Evolutionary conservation across 257 asterid genomes (phyloP), one percentile per base, ranked within the genome.

Genomic region (Solanum sejunctum): DNA sequence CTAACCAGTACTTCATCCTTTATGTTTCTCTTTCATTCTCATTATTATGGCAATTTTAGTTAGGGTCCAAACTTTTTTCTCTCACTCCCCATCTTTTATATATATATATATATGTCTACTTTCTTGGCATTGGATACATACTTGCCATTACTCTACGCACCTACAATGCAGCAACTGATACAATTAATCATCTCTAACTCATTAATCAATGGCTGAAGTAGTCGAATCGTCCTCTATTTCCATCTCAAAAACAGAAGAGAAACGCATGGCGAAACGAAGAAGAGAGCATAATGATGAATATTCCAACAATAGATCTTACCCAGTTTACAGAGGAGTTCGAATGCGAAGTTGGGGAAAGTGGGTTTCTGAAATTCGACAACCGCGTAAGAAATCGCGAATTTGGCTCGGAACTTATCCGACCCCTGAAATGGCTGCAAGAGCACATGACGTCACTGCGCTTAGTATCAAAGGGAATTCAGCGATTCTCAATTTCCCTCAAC

Each of bases 351-450:
- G 84, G 84, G 84, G 72, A 0, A 81, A 81, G 41, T 81, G 84
- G 84, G 84, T 81, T 9, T 58, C 84, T n/a, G 84, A 81, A 12
- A 81, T 81, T 32, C 56, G 84, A 4, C 71, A 81, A 63, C 84
- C 84, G 28, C 84, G 84, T 21, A 81, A 58, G 56, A 81, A 81
- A 63, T 81, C 72, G 6, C 23, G 84, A 1, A 81, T 81, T 56
- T 81, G 84, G 72, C 41, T 81, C 1, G 84, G 72, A 0, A 81
- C 72, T 58, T 81, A 81, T 63, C 84, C 84, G 7, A 81, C 72
- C 3, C 71, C 84, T 3, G 84, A 81, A 81, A 81, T 81, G 84
- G 84, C 84, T 58, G 84, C 84, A 8, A 36, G 84, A 57, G 84
- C 84, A 12, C 84, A 81, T n/a, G 84, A 81, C 32, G 84, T 81